Conservation (phyloP, 2,329 filamentous ascomycete species). For the Paecilomyces niveus region DNA sequence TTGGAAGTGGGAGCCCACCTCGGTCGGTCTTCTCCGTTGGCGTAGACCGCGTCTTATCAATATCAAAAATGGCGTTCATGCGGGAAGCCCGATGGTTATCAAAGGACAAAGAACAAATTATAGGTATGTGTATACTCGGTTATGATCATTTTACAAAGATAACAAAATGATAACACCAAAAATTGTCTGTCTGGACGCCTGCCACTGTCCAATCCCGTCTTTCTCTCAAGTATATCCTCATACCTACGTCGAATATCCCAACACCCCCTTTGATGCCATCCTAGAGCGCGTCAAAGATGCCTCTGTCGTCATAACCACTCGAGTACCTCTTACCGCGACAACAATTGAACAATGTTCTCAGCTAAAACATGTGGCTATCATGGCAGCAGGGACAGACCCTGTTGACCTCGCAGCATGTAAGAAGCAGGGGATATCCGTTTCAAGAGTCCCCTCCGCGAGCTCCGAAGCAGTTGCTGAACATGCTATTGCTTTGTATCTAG, state of each 20-base stretch:
- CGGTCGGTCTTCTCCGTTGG: background rate
- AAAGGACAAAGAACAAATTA: too few relatives aligned
- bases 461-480: constrained; percentile 40
- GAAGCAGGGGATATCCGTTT: constrained; percentile 33
- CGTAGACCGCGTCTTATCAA: background rate
- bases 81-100: too few relatives aligned
- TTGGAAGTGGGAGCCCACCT: background rate
- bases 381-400: constrained; percentile 38
- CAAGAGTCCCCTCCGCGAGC: constrained; percentile 36
- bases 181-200: background rate
- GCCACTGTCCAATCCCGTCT: background rate
- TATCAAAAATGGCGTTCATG: background rate
- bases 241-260: background rate
- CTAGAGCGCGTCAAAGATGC: constrained; percentile 33
- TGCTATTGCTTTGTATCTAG: constrained; percentile 41
- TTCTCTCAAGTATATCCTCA: background rate
- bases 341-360: constrained; percentile 26
- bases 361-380: constrained; percentile 33
- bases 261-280: constrained; percentile 22
- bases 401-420: constrained; percentile 34
- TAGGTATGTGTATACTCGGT: background rate
- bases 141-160: background rate
- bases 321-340: constrained; percentile 28
- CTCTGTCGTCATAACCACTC: constrained; percentile 38
- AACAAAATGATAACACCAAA: background rate